phyloP scores from a whole-genome alignment of 208 protist genomes.

The Leishmania gerbilli region DNA sequence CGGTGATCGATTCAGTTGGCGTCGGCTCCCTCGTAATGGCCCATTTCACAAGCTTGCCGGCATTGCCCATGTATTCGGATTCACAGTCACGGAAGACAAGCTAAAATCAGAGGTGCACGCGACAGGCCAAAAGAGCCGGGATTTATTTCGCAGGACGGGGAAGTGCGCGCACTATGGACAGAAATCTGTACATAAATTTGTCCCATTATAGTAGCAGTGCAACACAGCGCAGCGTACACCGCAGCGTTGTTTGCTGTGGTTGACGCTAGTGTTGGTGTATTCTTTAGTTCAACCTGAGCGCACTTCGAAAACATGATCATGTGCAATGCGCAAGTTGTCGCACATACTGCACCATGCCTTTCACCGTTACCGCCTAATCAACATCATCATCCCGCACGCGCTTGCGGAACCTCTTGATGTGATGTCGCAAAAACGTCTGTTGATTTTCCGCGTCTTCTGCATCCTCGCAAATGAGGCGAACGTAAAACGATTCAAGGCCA shows the following conservation, averaged over 20 bases:
- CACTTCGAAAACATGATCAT: neutral
- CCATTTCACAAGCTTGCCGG: neutral
- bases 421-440: slow-evolving; percentile 7
- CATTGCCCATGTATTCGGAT: neutral
- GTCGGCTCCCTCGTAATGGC: neutral
- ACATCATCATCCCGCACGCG: slow-evolving; percentile 2
- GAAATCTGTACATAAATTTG: neutral
- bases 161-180: neutral
- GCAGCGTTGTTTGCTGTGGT: neutral
- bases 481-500: slow-evolving; percentile 34
- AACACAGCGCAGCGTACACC: neutral
- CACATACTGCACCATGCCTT: neutral
- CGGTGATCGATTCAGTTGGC: neutral
- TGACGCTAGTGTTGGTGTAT: neutral
- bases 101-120: neutral
- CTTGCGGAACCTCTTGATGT: slow-evolving; percentile 18
- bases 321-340: neutral
- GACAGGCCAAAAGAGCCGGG: neutral
- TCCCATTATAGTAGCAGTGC: neutral
- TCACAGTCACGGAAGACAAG: neutral
- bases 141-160: neutral
- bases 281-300: neutral
- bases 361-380: neutral
- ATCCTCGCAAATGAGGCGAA: slow-evolving; percentile 47
- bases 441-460: slow-evolving; percentile 28